A percentile compares a stretch with the other conserved stretches of the same genome.
Evolutionary conservation across 805 yeast species (phyloP).

Genomic region (Metschnikowia baotianmanensis): DNA sequence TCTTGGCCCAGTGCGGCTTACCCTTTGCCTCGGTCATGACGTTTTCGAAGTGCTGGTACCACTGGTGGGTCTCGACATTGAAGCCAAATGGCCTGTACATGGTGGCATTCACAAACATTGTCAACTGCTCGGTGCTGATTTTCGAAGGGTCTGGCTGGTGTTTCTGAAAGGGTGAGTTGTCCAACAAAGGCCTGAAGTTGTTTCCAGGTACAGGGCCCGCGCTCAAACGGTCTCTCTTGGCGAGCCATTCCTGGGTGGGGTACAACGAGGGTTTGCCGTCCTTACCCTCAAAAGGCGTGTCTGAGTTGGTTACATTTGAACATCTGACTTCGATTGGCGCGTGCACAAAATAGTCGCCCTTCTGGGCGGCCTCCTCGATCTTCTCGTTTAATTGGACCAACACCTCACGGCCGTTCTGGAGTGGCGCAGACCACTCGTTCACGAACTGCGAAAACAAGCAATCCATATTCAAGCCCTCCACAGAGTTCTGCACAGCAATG

Average conservation of each 20-base stretch:
- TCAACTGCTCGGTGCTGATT: slow-evolving; percentile 70
- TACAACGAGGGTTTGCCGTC: slow-evolving; percentile 38
- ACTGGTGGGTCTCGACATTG: slow-evolving; percentile 67
- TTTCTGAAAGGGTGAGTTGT: slow-evolving; percentile 59
- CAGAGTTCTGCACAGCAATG: slow-evolving; percentile 72
- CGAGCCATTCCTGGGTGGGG: slow-evolving; percentile 48
- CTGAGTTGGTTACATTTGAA: slow-evolving; percentile 70
- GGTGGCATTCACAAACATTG: slow-evolving; percentile 88
- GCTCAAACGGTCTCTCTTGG: slow-evolving; percentile 48
- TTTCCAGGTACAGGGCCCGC: slow-evolving; percentile 87
- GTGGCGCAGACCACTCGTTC: slow-evolving; percentile 96
- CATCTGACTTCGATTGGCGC: slow-evolving; percentile 95
- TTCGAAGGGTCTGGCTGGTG: slow-evolving; percentile 45
- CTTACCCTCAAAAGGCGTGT: slow-evolving; percentile 32
- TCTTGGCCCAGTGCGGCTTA: slow-evolving; percentile 98
- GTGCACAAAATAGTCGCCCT: slow-evolving; percentile 76
- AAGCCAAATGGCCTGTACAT: slow-evolving; percentile 91
- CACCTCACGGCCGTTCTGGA: slow-evolving; percentile 71
- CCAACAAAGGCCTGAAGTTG: slow-evolving; percentile 74
- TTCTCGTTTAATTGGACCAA: slow-evolving; percentile 60
- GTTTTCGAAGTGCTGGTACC: slow-evolving; percentile 84
- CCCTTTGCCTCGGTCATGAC: slow-evolving; percentile 79
- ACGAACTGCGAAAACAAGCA: slow-evolving; percentile 92
- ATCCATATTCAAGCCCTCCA: slow-evolving; percentile 91
- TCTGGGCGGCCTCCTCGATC: slow-evolving; percentile 56